Evolutionary conservation across 768 basidiomycete species (phyloP).

Genomic region (Amanita subjunquillea): DNA sequence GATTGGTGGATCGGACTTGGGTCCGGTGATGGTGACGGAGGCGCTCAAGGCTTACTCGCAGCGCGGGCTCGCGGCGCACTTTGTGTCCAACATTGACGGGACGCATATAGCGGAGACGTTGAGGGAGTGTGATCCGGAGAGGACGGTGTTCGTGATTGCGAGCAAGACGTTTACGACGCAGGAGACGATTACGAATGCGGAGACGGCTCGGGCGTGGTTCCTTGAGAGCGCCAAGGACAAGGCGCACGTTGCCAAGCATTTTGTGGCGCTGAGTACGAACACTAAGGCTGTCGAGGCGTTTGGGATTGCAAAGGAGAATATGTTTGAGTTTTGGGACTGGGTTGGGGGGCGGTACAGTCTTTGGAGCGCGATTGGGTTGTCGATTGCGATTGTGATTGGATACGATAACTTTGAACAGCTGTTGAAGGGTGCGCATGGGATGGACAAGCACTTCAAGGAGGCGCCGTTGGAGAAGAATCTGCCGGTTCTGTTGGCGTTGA

Average conservation of each 20-base stretch:
- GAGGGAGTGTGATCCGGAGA: conserved; percentile 74
- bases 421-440: conserved; percentile 87
- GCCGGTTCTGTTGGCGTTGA: conserved; percentile 79
- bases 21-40: conserved; percentile 98
- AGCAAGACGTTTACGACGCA: conserved; percentile 99
- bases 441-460: conserved; percentile 95
- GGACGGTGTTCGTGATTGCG: conserved; percentile 96
- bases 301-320: conserved; percentile 84
- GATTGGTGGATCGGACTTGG: conserved; percentile 96
- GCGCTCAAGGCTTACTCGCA: conserved; percentile 85
- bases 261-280: conserved; percentile 96
- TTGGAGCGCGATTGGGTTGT: conserved; percentile 96
- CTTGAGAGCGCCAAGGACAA: conserved; percentile 72
- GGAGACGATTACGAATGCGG: conserved; percentile 99
- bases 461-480: conserved; percentile 84
- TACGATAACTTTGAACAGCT: conserved; percentile 90
- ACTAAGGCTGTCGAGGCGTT: conserved; percentile 88
- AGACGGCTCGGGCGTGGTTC: conserved; percentile 94
- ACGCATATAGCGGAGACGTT: conserved; percentile 92
- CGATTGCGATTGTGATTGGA: conserved; percentile 88
- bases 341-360: conserved; percentile 97
- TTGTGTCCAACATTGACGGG: conserved; percentile 97
- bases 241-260: conserved; percentile 95
- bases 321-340: conserved; percentile 99
- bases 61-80: conserved; percentile 77